These are phyloP conservation scores for Aureobasidium sp. DNA, from an alignment of 2,329 filamentous ascomycete species.

Conservation along the genomic window DNA sequence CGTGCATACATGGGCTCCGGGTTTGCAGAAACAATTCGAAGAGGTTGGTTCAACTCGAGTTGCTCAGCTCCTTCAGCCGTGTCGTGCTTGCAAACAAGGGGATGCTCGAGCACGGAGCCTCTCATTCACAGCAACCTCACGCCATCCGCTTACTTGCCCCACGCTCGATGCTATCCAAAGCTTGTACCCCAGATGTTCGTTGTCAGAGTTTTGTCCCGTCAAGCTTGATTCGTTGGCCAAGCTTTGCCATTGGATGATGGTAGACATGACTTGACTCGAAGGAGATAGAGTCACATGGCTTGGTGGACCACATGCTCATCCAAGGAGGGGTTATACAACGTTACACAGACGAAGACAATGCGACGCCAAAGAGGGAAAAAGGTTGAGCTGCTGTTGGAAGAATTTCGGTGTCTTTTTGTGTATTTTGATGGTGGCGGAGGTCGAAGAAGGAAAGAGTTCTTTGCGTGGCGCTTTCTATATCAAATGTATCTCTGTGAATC, in stretches of 20 bases:
- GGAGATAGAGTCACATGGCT: background rate
- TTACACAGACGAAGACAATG: background rate
- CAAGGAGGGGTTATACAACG: background rate
- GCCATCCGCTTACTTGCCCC: background rate
- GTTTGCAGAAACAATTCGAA: background rate
- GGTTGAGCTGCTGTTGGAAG: background rate
- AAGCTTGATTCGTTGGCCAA: background rate
- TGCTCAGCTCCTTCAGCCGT: background rate
- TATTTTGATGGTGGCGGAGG: background rate
- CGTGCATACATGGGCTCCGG: background rate
- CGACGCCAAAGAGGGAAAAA: background rate
- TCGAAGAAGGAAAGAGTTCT: background rate
- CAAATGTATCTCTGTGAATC: background rate
- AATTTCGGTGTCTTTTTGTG: background rate
- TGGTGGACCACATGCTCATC: background rate
- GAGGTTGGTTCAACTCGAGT: background rate
- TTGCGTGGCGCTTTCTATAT: background rate
- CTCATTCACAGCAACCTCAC: background rate
- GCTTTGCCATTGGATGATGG: background rate
- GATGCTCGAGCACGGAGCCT: background rate
- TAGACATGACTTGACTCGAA: background rate
- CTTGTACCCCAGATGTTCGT: background rate
- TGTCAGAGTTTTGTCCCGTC: background rate
- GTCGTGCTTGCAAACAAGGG: background rate
- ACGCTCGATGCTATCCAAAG: background rate